Base-by-base conservation (phyloP, 164 flowering plant species). In the Platanus orientalis region DNA sequence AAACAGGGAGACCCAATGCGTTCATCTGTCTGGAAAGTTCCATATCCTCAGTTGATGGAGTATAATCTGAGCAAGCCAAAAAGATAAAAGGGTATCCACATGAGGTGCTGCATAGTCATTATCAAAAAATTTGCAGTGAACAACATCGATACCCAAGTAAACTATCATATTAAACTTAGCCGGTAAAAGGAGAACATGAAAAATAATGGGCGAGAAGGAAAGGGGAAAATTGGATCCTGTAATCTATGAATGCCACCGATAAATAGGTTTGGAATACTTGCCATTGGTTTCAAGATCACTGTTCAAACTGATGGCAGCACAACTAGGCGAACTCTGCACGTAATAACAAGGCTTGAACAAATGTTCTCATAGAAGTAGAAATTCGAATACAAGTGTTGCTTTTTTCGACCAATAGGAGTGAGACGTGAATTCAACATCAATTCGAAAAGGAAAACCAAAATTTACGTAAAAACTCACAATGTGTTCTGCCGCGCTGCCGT, bases 1-100 rank as follows among this genome's bases (percentile, higher is more conserved):
- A 80, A 58, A 79, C 57, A 17, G 98, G 98, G 58, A 94, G 96
- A 34, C 97, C 98, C 67, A 89, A 64, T 17, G 74, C 84, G 62
- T 68, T 71, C 93, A 94, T 80, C 73, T 84, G 80, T 60, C 56
- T 47, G 25, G 66, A 23, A 27, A 92, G 76, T 48, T 87, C 87
- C 45, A 67, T 40, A 70, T 87, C 86, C 70, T 80, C 87, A 25
- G 69, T 28, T 12, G 73, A 53, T 36, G 54, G 50, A 26, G 57
- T 29, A 64, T 28, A 49, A 60, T 76, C 88, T 81, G 74, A 36
- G 30, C 24, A 56, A n/a, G 30, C 34, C 61, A 62, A 21, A 30
- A 54, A 49, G 5, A 67, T 44, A 21, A 57, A 44, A 14, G 48
- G 19, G 34, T 51, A 54, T n/a, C 30, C 36, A 55, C 23, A 24